A percentile compares a stretch with the other conserved stretches of the same genome.
phyloP scores from a whole-genome alignment of 2,329 filamentous ascomycete genomes.

The Arthrobotrys iridis region DNA sequence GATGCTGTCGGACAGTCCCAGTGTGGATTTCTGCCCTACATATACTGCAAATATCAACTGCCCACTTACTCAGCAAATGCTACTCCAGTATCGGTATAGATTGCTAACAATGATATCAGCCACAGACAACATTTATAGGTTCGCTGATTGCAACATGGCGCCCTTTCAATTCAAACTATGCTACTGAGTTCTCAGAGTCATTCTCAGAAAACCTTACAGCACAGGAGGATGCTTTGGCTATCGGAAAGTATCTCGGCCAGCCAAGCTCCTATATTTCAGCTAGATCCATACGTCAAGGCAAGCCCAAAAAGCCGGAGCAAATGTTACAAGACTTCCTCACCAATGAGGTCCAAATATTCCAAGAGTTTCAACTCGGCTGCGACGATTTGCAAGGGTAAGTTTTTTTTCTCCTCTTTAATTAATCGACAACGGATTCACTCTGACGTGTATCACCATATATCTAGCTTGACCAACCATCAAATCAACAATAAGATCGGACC shows the following conservation, averaged over 20 bases:
- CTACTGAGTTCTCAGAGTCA: neutral
- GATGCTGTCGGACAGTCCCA: neutral
- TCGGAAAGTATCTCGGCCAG: neutral
- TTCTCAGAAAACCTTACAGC: neutral
- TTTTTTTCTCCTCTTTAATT: no score
- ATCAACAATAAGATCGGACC: slow-evolving; percentile 26
- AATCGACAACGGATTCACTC: neutral
- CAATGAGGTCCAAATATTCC: neutral
- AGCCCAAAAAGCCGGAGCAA: neutral
- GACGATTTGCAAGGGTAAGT: slow-evolving; percentile 3
- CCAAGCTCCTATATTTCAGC: neutral
- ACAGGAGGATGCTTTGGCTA: neutral
- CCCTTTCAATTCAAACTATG: neutral
- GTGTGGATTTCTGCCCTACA: neutral
- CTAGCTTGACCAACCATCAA: neutral
- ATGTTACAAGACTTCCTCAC: slow-evolving; percentile 5
- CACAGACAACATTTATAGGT: neutral
- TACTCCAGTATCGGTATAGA: neutral
- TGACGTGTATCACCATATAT: neutral
- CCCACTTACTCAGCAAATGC: neutral
- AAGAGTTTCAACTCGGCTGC: neutral
- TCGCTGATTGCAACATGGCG: neutral
- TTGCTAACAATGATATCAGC: neutral
- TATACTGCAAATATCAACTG: neutral
- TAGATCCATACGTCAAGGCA: no score